These are phyloP conservation scores for Monilinia polystroma DNA, from an alignment of 2,329 filamentous ascomycete genomes.

Conservation along the genomic window DNA sequence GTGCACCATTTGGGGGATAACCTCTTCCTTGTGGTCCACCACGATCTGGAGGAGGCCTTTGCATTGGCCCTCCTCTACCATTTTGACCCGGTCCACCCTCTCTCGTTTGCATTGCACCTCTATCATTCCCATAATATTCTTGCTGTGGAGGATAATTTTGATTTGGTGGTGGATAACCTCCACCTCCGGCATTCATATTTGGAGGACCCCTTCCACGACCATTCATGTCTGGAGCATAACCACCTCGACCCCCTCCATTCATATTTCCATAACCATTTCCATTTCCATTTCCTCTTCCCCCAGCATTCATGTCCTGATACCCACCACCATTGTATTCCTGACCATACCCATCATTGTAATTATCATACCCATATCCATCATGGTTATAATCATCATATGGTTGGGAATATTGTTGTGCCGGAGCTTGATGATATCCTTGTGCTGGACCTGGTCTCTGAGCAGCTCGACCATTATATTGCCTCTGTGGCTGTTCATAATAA, in stretches of 20 bases:
- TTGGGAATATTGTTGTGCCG: conserved; percentile 58
- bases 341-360: conserved; percentile 33
- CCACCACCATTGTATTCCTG: conserved; percentile 35
- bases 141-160: conserved; percentile 36
- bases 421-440: conserved; percentile 35
- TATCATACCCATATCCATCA: conserved; percentile 38
- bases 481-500: conserved; percentile 37
- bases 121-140: conserved; percentile 36
- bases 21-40: conserved; percentile 35
- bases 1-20: conserved; percentile 26
- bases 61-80: conserved; percentile 35
- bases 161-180: conserved; percentile 36
- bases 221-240: conserved; percentile 35
- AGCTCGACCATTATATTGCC: conserved; percentile 37
- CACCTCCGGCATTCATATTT: conserved; percentile 18
- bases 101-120: conserved; percentile 33
- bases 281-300: conserved; percentile 31
- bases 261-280: conserved; percentile 29
- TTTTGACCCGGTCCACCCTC: conserved; percentile 25
- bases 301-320: conserved; percentile 36
- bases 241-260: conserved; percentile 27
- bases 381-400: conserved; percentile 38
- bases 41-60: conserved; percentile 35
- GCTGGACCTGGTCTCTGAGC: conserved; percentile 34
- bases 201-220: conserved; percentile 32